Conservation (phyloP, 345 rosid genomes). For the Atalantia buxifolia region DNA sequence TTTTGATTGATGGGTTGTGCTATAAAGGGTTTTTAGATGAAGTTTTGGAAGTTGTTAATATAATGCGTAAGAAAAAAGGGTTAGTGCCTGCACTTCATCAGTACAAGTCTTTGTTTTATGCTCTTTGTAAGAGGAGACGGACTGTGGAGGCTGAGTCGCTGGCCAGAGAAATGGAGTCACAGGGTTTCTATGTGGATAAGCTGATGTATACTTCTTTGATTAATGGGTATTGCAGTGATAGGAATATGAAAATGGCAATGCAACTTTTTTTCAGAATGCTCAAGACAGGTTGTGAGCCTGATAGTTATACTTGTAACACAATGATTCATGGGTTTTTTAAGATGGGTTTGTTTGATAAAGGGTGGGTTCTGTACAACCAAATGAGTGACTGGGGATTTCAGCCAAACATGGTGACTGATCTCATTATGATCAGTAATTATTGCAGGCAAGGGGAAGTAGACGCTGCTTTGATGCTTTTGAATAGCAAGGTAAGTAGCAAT, state of each 20-base stretch:
- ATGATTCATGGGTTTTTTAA: constrained; percentile 57
- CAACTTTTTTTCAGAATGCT: constrained; percentile 58
- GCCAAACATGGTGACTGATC: constrained; percentile 44
- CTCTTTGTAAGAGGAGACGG: constrained; percentile 52
- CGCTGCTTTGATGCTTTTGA: constrained; percentile 43
- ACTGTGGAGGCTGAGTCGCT: constrained; percentile 48
- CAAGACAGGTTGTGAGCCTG: constrained; percentile 50
- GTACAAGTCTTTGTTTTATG: constrained; percentile 58
- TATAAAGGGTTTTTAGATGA: constrained; percentile 44
- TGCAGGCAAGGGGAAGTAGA: constrained; percentile 54
- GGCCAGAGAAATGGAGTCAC: constrained; percentile 50
- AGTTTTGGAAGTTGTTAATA: constrained; percentile 44
- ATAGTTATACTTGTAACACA: constrained; percentile 50
- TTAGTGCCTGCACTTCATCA: constrained; percentile 36
- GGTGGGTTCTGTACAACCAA: constrained; percentile 33
- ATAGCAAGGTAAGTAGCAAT: constrained; percentile 26
- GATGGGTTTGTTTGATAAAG: constrained; percentile 51
- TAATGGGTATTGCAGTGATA: constrained; percentile 44
- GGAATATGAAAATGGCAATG: constrained; percentile 60
- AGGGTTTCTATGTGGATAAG: constrained; percentile 49
- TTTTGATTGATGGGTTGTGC: constrained; percentile 49
- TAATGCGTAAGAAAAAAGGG: constrained; percentile 39
- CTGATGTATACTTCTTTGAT: constrained; percentile 57
- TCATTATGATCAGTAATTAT: constrained; percentile 50
- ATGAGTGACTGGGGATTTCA: constrained; percentile 37